Evolutionary conservation across 2,329 filamentous ascomycete genomes (phyloP).

Genomic region (Trichoderma gracile): DNA sequence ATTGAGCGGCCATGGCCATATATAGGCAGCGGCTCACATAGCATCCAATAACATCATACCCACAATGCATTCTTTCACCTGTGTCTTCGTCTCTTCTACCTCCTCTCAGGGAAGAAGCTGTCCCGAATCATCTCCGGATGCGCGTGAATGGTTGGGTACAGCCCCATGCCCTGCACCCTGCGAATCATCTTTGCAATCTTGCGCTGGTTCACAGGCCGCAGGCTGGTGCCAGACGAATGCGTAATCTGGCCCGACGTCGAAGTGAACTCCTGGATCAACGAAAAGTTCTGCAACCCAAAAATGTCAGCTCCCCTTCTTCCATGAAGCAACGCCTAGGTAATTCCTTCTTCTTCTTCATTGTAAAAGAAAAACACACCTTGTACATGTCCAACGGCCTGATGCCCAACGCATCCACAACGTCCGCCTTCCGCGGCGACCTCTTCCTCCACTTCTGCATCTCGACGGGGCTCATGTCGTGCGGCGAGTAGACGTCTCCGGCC

Average conservation of each 20-base stretch:
- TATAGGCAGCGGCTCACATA: not conserved
- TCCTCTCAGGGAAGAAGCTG: constrained; percentile 36
- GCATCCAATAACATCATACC: not conserved
- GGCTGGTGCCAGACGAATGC: constrained; percentile 70
- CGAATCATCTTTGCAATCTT: constrained; percentile 91
- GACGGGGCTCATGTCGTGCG: constrained; percentile 75
- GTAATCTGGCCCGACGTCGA: constrained; percentile 83
- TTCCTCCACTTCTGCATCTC: constrained; percentile 83
- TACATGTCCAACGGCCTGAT: constrained; percentile 84
- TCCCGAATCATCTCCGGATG: constrained; percentile 77
- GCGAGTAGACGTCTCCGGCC: constrained; percentile 83
- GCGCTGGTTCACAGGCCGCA: constrained; percentile 87
- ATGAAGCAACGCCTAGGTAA: no score
- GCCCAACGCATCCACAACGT: constrained; percentile 78
- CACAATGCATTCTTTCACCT: not conserved
- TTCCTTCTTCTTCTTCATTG: no score
- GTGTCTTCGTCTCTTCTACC: not conserved
- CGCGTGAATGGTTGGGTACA: constrained; percentile 87
- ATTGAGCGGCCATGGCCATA: constrained; percentile 7
- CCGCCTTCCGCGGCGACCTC: constrained; percentile 57
- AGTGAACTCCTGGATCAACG: constrained; percentile 86
- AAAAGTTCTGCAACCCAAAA: constrained; percentile 70
- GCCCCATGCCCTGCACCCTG: constrained; percentile 81
- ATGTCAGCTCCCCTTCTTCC: not conserved
- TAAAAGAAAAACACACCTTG: constrained; percentile 62